phyloP scores from a whole-genome alignment of 1,139 yeast genomes.

The Blastobotrys serpentis region DNA sequence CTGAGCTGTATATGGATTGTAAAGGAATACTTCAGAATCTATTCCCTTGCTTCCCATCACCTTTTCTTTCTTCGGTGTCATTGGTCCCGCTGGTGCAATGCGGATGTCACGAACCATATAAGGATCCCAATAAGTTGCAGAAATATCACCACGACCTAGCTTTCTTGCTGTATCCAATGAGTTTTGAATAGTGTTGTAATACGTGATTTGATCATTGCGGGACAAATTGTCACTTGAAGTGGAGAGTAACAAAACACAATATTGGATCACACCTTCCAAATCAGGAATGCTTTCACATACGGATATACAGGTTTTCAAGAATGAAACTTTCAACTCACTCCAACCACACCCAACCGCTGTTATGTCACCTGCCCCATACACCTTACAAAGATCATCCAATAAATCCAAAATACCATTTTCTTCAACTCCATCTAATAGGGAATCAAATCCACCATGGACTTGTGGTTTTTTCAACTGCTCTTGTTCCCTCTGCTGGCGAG shows the following conservation, averaged over 20 bases:
- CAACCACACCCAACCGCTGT: slow-evolving; percentile 45
- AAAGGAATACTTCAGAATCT: slow-evolving; percentile 34
- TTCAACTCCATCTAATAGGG: slow-evolving; percentile 22
- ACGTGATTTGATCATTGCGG: slow-evolving; percentile 48
- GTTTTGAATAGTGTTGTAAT: slow-evolving; percentile 33
- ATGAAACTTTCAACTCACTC: slow-evolving; percentile 57
- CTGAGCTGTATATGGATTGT: slow-evolving; percentile 42
- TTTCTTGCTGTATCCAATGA: slow-evolving; percentile 34
- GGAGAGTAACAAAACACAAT: slow-evolving; percentile 54
- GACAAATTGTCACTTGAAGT: slow-evolving; percentile 52
- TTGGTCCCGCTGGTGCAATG: slow-evolving; percentile 16
- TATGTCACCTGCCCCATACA: slow-evolving; percentile 35
- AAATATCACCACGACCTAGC: slow-evolving; percentile 33
- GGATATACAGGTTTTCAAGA: slow-evolving; percentile 54
- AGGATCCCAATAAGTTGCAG: slow-evolving; percentile 66
- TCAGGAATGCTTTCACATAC: slow-evolving; percentile 55
- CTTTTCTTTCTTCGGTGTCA: slow-evolving; percentile 9
- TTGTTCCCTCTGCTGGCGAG: slow-evolving; percentile 18
- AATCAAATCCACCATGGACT: slow-evolving; percentile 12
- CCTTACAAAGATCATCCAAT: slow-evolving; percentile 34
- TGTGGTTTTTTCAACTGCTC: slow-evolving; percentile 7
- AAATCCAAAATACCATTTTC: slow-evolving; percentile 28
- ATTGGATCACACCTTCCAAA: slow-evolving; percentile 45
- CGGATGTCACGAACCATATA: slow-evolving; percentile 54
- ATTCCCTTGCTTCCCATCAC: slow-evolving; percentile 16